Evolutionary conservation across 2,329 filamentous ascomycete species (phyloP).

Genomic region (Dactylonectria estremocensis): DNA sequence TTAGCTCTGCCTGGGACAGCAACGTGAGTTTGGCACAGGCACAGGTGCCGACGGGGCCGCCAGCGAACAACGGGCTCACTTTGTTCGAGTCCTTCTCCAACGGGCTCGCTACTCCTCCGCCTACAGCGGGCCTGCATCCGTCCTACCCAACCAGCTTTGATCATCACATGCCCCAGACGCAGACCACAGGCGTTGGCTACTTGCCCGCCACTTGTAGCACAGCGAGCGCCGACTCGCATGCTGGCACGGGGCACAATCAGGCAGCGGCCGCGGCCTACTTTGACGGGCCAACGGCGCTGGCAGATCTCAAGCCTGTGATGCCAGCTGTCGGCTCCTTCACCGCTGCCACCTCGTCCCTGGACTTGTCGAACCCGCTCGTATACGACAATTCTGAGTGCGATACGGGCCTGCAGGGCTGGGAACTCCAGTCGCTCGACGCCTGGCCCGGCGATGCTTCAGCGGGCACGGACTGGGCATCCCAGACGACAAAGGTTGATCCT

Average conservation of each 20-base stretch:
- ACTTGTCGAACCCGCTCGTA: constrained; percentile 52
- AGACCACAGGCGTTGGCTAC: constrained; percentile 50
- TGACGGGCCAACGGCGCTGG: constrained; percentile 51
- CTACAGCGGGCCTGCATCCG: constrained; percentile 65
- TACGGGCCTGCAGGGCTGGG: constrained; percentile 55
- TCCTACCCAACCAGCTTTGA: constrained; percentile 65
- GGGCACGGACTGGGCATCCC: constrained; percentile 53
- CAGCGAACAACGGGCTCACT: constrained; percentile 54
- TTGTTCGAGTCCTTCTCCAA: constrained; percentile 67
- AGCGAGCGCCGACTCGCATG: constrained; percentile 46
- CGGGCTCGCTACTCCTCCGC: constrained; percentile 71
- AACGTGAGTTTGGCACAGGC: constrained; percentile 52
- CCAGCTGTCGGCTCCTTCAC: constrained; percentile 51
- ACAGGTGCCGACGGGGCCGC: constrained; percentile 53
- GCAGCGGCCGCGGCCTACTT: constrained; percentile 47
- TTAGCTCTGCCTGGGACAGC: constrained; percentile 65
- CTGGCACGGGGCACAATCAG: constrained; percentile 42
- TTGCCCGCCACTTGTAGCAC: constrained; percentile 49
- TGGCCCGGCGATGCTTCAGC: constrained; percentile 51
- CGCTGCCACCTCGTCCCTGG: constrained; percentile 49
- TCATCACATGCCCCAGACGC: constrained; percentile 49
- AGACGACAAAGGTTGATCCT: constrained; percentile 51
- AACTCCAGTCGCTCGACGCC: constrained; percentile 55
- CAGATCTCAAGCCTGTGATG: constrained; percentile 55
- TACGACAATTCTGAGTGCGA: constrained; percentile 55